A percentile compares a stretch with the other conserved stretches of the same genome.
Conservation (phyloP, 805 yeast genomes). For the Yamadazyma phyllophila region DNA sequence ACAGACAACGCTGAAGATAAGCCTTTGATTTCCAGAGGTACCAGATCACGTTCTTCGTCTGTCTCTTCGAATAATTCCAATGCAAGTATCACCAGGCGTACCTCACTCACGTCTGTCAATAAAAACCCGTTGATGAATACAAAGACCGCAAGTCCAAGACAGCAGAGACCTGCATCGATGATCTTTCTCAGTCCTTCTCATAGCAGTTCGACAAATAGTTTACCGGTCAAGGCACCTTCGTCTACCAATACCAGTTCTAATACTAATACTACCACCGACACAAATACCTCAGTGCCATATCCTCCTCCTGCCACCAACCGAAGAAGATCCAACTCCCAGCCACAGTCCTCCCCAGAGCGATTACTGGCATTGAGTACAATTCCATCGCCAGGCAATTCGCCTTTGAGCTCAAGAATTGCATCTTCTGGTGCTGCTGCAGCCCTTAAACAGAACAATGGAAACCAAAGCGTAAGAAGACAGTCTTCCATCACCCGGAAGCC, state of each 20-base stretch:
- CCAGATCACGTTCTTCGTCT: slow-evolving; percentile 26
- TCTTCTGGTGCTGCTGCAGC: slow-evolving; percentile 38
- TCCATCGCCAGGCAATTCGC: slow-evolving; percentile 2
- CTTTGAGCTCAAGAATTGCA: slow-evolving; percentile 14
- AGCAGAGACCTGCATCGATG: slow-evolving; percentile 26
- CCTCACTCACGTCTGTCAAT: slow-evolving; percentile 19
- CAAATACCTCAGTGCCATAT: not conserved
- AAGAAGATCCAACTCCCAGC: slow-evolving; percentile 39
- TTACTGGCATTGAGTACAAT: not conserved
- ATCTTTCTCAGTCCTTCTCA: slow-evolving; percentile 19
- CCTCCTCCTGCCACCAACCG: slow-evolving; percentile 15
- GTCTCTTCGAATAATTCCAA: slow-evolving; percentile 20
- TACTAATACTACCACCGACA: too few relatives aligned
- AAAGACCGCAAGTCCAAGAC: slow-evolving; percentile 7
- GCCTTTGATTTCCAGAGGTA: too few relatives aligned
- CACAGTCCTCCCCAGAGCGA: slow-evolving; percentile 15
- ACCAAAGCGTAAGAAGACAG: not conserved
- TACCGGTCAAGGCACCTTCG: slow-evolving; percentile 3
- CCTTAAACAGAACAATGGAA: slow-evolving; percentile 15
- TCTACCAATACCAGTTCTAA: not conserved
- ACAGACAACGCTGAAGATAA: slow-evolving; percentile 15
- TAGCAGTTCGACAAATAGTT: slow-evolving; percentile 3
- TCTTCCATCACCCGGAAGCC: slow-evolving; percentile 4
- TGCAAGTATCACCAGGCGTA: slow-evolving; percentile 14
- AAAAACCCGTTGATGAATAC: slow-evolving; percentile 15